phyloP scores from a whole-genome alignment of 345 rosid species.

The Sisymbrium irio region DNA sequence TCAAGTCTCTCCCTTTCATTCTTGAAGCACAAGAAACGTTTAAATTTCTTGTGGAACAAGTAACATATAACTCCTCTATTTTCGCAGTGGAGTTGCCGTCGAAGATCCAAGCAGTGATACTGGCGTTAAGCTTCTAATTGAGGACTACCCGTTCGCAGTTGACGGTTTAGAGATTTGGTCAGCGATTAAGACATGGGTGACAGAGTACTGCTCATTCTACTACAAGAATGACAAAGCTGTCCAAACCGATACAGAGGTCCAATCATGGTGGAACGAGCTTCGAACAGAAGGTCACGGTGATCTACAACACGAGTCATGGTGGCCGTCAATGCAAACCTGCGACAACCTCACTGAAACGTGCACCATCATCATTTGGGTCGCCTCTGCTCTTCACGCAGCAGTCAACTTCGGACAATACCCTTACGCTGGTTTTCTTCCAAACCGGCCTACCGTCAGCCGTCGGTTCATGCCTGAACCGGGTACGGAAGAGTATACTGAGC shows the following conservation, averaged over 20 bases:
- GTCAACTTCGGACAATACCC: slow-evolving; percentile 96
- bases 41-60: not conserved
- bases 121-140: slow-evolving; percentile 72
- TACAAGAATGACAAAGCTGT: slow-evolving; percentile 58
- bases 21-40: not conserved
- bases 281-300: slow-evolving; percentile 80
- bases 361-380: slow-evolving; percentile 82
- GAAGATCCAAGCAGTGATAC: slow-evolving; percentile 44
- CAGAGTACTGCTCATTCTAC: slow-evolving; percentile 70
- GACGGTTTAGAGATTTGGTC: slow-evolving; percentile 94
- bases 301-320: slow-evolving; percentile 64
- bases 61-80: not conserved
- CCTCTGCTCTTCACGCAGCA: slow-evolving; percentile 96
- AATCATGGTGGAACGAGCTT: slow-evolving; percentile 87
- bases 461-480: slow-evolving; percentile 93
- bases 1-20: not conserved
- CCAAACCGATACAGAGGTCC: slow-evolving; percentile 65
- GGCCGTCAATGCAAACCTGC: slow-evolving; percentile 65
- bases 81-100: slow-evolving; percentile 72
- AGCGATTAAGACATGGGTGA: slow-evolving; percentile 80
- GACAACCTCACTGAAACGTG: slow-evolving; percentile 60
- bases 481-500: slow-evolving; percentile 61
- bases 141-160: slow-evolving; percentile 88
- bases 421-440: slow-evolving; percentile 93
- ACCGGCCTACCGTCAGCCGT: slow-evolving; percentile 85